Conservation (phyloP, 2,329 filamentous ascomycete genomes). For the Cytospora schulzeri region DNA sequence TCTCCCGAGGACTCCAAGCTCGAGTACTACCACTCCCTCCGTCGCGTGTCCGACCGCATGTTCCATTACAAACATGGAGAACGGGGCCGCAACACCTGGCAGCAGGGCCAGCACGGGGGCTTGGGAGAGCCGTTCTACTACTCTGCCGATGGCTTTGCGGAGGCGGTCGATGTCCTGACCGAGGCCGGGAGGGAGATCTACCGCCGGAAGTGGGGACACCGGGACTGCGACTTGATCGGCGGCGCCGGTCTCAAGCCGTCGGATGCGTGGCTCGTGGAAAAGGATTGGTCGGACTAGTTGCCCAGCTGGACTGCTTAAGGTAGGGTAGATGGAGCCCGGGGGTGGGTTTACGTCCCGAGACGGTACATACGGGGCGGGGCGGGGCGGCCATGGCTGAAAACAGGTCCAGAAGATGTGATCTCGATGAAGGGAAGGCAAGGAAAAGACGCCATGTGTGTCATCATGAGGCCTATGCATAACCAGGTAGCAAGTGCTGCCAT, state of each 20-base stretch:
- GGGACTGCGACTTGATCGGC: conserved; percentile 38
- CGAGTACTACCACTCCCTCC: conserved; percentile 36
- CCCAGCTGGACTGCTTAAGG: background rate
- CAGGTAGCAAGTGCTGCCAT: background rate
- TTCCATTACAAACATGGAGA: conserved; percentile 45
- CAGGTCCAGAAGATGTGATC: background rate
- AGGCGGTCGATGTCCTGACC: conserved; percentile 47
- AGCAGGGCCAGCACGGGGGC: conserved; percentile 52
- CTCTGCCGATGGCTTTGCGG: conserved; percentile 47
- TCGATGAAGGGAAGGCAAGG: background rate
- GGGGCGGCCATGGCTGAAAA: background rate
- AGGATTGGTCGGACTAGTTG: conserved; percentile 36
- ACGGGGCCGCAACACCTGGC: conserved; percentile 54
- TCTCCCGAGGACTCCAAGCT: conserved; percentile 29
- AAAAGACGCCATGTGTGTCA: no score
- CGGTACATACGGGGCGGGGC: background rate
- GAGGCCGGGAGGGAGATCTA: conserved; percentile 47
- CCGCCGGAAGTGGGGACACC: conserved; percentile 46
- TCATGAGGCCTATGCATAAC: background rate
- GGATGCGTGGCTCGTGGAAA: conserved; percentile 42
- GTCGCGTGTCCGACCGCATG: conserved; percentile 40
- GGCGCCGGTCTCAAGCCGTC: conserved; percentile 35
- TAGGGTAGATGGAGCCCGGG: background rate
- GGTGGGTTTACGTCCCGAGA: background rate
- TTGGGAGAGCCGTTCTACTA: conserved; percentile 57